A percentile compares a stretch with the other conserved stretches of the same genome.
These are phyloP conservation scores for Serendipita sp. DNA, from an alignment of 768 basidiomycete species.

Conservation along the genomic window DNA sequence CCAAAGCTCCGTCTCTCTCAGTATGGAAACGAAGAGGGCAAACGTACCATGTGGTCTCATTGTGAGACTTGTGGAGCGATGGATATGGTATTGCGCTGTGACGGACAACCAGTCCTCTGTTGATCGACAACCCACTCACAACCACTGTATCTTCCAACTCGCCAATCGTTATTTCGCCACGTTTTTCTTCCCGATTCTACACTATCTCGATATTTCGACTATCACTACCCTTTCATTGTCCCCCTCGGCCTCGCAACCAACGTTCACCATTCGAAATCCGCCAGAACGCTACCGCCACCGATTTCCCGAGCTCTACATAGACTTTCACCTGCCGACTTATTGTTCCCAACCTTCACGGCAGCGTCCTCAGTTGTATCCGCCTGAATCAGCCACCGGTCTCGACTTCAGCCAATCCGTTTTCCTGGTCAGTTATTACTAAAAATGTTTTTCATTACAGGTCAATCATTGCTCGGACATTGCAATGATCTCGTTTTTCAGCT, in stretches of 20 bases:
- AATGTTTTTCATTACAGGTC: too few species aligned
- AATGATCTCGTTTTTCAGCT: too few species aligned
- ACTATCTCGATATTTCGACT: background rate
- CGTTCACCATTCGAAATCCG: background rate
- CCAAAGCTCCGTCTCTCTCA: conserved; percentile 73
- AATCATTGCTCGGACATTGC: too few species aligned
- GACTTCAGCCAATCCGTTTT: conserved; percentile 2
- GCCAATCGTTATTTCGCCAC: background rate
- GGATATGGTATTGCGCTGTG: conserved; percentile 52
- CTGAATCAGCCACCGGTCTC: background rate
- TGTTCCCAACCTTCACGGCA: too few species aligned
- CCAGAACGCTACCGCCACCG: background rate
- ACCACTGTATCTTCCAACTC: background rate
- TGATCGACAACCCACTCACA: background rate
- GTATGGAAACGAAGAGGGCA: conserved; percentile 49
- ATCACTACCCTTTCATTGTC: background rate
- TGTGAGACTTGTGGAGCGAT: conserved; percentile 83
- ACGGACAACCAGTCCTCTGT: background rate
- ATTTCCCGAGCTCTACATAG: background rate
- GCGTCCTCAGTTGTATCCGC: background rate
- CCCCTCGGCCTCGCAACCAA: background rate
- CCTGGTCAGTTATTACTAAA: background rate
- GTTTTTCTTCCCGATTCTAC: background rate
- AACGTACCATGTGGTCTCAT: conserved; percentile 73
- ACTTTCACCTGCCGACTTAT: too few species aligned